These are phyloP conservation scores for Ashbya aceris DNA, from an alignment of 1,139 yeast genomes.

Conservation along the genomic window DNA sequence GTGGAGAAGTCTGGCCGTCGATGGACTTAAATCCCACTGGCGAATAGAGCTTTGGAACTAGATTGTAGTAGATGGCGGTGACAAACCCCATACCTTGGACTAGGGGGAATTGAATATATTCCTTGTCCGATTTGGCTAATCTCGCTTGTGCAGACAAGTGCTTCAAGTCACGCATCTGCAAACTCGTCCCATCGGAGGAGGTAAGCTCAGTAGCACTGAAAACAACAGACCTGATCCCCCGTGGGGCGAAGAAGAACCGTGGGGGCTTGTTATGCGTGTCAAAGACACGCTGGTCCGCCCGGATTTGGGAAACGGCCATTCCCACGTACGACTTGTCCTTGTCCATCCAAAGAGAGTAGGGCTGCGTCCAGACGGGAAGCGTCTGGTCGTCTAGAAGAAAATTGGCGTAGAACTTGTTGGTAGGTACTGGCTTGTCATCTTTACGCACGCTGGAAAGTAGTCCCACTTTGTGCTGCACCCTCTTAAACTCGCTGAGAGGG, in stretches of 20 bases:
- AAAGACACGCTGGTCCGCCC: constrained; percentile 48
- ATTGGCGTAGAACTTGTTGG: constrained; percentile 82
- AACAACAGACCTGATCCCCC: constrained; percentile 30
- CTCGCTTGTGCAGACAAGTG: constrained; percentile 28
- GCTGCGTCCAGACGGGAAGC: constrained; percentile 67
- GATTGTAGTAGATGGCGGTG: constrained; percentile 48
- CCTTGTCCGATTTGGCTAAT: constrained; percentile 17
- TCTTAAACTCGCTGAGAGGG: constrained; percentile 45
- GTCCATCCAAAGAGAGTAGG: constrained; percentile 66
- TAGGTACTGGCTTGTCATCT: constrained; percentile 46
- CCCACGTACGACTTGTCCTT: constrained; percentile 37
- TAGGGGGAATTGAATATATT: constrained; percentile 31
- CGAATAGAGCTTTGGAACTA: constrained; percentile 48
- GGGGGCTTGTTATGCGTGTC: constrained; percentile 44
- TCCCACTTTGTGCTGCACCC: constrained; percentile 37
- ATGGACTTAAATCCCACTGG: constrained; percentile 54
- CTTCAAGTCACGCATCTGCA: constrained; percentile 25
- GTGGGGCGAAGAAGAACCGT: constrained; percentile 30
- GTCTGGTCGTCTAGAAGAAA: constrained; percentile 58
- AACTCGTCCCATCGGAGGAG: constrained; percentile 14
- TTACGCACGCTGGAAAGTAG: constrained; percentile 39
- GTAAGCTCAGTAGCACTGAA: constrained; percentile 30
- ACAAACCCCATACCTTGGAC: constrained; percentile 68
- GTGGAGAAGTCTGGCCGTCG: constrained; percentile 24
- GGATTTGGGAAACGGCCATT: constrained; percentile 59